Evolutionary conservation across 2,329 filamentous ascomycete species (phyloP).

Genomic region (Apiospora malaysiana): DNA sequence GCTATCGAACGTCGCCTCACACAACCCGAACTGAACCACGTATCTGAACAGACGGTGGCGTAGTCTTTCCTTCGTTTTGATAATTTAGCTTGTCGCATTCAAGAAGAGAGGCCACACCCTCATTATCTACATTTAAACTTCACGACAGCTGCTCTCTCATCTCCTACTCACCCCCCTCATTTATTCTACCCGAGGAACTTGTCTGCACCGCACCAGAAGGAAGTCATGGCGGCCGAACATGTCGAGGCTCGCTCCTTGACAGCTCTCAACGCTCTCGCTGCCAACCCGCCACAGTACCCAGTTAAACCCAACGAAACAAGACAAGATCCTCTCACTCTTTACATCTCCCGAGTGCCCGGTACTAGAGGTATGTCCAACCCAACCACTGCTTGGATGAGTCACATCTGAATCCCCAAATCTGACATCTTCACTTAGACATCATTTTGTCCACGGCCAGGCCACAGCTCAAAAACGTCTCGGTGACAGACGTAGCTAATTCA

Average conservation of each 20-base stretch:
- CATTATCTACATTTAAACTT: background rate
- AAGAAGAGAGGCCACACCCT: background rate
- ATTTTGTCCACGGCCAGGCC: constrained; percentile 93
- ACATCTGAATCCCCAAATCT: constrained; percentile 21
- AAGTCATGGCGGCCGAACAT: constrained; percentile 39
- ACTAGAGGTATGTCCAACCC: constrained; percentile 69
- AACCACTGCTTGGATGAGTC: constrained; percentile 23
- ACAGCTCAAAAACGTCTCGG: constrained; percentile 84
- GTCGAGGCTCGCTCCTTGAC: constrained; percentile 86
- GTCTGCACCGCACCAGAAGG: background rate
- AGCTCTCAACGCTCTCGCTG: constrained; percentile 78
- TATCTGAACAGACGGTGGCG: constrained; percentile 6
- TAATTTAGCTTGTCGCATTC: background rate
- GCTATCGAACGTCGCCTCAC: constrained; percentile 6
- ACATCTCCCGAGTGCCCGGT: constrained; percentile 92
- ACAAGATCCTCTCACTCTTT: constrained; percentile 78
- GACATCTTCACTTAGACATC: constrained; percentile 65
- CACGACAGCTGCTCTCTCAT: background rate
- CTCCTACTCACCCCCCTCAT: background rate
- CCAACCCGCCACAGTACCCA: constrained; percentile 86
- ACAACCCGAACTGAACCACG: constrained; percentile 7
- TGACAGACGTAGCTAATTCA: constrained; percentile 83
- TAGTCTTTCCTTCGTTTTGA: background rate
- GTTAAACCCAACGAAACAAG: constrained; percentile 73
- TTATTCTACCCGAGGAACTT: background rate